These are phyloP conservation scores for Abrus precatorius DNA, from an alignment of 306 rosid genomes.

Conservation along the genomic window DNA sequence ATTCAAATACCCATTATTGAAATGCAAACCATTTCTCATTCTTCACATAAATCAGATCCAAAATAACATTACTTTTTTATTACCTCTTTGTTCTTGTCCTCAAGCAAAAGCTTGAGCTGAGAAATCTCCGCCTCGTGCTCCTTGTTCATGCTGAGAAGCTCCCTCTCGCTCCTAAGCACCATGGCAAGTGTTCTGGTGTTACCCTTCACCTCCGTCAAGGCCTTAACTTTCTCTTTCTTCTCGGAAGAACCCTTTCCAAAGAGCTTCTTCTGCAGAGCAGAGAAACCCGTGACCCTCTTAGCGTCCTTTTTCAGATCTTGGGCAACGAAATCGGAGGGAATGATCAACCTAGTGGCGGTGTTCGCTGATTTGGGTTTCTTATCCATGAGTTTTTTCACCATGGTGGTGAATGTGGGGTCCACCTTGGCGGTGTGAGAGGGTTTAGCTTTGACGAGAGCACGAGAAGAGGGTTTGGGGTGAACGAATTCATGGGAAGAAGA, in stretches of 20 bases:
- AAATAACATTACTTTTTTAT: background rate
- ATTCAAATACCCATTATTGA: background rate
- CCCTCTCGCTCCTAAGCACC: conserved; percentile 96
- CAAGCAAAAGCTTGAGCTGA: conserved; percentile 65
- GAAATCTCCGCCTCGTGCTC: conserved; percentile 71
- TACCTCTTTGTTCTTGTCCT: conserved; percentile 83
- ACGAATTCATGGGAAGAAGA: conserved; percentile 78
- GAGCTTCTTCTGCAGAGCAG: conserved; percentile 73
- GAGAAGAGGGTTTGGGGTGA: conserved; percentile 55
- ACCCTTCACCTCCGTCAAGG: conserved; percentile 88
- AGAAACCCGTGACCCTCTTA: conserved; percentile 65
- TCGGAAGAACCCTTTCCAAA: conserved; percentile 69
- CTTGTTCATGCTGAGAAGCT: conserved; percentile 77
- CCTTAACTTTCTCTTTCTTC: conserved; percentile 75
- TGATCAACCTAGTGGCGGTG: conserved; percentile 50
- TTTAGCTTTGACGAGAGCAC: conserved; percentile 69
- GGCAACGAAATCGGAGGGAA: conserved; percentile 74
- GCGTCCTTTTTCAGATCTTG: conserved; percentile 78
- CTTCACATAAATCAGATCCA: background rate
- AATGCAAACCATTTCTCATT: background rate
- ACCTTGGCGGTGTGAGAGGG: conserved; percentile 59
- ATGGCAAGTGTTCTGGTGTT: conserved; percentile 92
- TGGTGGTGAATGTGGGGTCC: conserved; percentile 72
- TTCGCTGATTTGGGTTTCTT: conserved; percentile 58
- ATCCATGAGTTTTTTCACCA: conserved; percentile 83